Conservation (phyloP, 108 stramenopile genomes). For the Fragilaria crotonensis region DNA sequence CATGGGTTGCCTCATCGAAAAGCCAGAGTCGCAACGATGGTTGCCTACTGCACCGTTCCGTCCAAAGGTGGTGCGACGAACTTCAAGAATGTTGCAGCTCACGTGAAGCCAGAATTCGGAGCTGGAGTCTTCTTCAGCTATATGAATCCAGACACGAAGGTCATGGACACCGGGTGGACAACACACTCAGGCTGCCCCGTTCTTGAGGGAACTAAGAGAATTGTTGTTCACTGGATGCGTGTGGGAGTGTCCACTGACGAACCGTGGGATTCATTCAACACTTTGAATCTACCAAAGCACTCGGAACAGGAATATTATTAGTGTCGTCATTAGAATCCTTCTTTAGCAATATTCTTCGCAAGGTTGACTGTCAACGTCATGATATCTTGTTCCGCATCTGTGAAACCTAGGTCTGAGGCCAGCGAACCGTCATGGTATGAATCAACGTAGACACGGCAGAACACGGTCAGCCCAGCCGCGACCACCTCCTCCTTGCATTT, state of each 20-base stretch:
- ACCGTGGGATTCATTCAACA: conserved; percentile 78
- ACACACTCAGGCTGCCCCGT: conserved; percentile 87
- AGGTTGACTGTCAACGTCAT: conserved; percentile 58
- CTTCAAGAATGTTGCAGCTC: conserved; percentile 69
- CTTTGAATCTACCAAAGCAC: conserved; percentile 22
- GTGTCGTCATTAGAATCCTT: not conserved
- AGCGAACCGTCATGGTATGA: conserved; percentile 56
- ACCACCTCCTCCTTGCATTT: conserved; percentile 31
- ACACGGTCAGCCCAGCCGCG: conserved; percentile 50
- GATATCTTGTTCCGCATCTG: conserved; percentile 30
- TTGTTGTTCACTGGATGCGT: conserved; percentile 84
- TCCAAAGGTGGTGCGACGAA: conserved; percentile 78
- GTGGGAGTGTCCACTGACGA: conserved; percentile 69
- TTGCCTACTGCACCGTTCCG: conserved; percentile 86
- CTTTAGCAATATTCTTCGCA: conserved; percentile 51
- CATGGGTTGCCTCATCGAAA: conserved; percentile 50
- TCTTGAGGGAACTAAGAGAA: conserved; percentile 73
- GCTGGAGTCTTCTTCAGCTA: conserved; percentile 81
- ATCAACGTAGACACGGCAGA: conserved; percentile 61
- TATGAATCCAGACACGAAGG: conserved; percentile 47
- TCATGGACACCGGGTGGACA: conserved; percentile 65
- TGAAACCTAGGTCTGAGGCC: conserved; percentile 50
- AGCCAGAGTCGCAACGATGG: conserved; percentile 86
- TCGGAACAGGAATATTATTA: not conserved
- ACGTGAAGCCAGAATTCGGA: conserved; percentile 65